Evolutionary conservation across 352 stramenopile species (phyloP).

Genomic region (Bremia lactucae): DNA sequence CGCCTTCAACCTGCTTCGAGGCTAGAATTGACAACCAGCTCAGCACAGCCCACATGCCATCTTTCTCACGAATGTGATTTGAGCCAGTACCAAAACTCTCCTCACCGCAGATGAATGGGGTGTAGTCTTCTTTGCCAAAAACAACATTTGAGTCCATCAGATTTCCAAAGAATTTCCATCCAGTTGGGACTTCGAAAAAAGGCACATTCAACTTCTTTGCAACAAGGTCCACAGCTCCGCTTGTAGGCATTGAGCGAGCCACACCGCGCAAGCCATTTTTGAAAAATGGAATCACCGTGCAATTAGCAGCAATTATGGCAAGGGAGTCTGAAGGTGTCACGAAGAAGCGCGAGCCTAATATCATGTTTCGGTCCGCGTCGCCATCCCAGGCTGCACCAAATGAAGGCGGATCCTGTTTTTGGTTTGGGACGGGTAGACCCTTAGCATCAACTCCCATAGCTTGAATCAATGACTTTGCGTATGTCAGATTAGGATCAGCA

Average conservation of each 20-base stretch:
- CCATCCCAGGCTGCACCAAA: constrained; percentile 97
- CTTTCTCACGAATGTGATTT: constrained; percentile 99
- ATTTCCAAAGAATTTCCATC: constrained; percentile 99
- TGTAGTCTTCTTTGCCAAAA: constrained; percentile 95
- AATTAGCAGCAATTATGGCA: constrained; percentile 97
- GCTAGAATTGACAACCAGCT: constrained; percentile 98
- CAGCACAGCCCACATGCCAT: constrained; percentile 98
- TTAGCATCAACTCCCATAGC: constrained; percentile 91
- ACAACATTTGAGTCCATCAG: constrained; percentile 97
- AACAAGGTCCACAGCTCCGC: constrained; percentile 94
- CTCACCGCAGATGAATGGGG: constrained; percentile 98
- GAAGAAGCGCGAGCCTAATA: constrained; percentile 96
- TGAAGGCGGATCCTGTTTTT: constrained; percentile 50
- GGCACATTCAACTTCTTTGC: constrained; percentile 90
- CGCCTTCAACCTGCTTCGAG: constrained; percentile 70
- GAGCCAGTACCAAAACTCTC: constrained; percentile 97
- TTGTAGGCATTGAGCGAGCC: constrained; percentile 97
- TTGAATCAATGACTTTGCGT: constrained; percentile 93
- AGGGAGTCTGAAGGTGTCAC: constrained; percentile 98
- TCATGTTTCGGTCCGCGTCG: constrained; percentile 98
- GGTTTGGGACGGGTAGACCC: constrained; percentile 64
- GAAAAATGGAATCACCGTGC: constrained; percentile 95
- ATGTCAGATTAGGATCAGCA: constrained; percentile 99
- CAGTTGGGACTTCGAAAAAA: constrained; percentile 96
- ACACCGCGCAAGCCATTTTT: constrained; percentile 89